Conservation (phyloP, 2,329 filamentous ascomycete genomes). For the Fusarium nelsonii region DNA sequence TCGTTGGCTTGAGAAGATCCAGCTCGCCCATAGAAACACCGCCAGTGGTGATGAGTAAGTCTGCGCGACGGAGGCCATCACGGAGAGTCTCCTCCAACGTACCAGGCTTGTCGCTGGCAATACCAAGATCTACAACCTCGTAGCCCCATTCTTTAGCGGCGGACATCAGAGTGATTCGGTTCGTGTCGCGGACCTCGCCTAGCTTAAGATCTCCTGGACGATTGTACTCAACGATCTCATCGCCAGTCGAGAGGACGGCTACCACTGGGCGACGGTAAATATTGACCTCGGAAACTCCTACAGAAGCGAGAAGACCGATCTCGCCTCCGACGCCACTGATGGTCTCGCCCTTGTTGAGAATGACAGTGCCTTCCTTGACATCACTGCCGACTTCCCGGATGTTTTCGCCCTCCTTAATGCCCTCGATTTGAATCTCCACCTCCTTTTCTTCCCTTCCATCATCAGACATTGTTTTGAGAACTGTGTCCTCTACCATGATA, state of each 20-base stretch:
- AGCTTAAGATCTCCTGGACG: constrained; percentile 71
- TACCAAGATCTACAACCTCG: constrained; percentile 85
- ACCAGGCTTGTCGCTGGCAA: constrained; percentile 79
- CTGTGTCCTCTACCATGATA: constrained; percentile 92
- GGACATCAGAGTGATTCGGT: constrained; percentile 87
- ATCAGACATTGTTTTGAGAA: constrained; percentile 78
- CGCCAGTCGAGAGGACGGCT: constrained; percentile 91
- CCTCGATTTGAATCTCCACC: constrained; percentile 85
- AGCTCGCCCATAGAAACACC: constrained; percentile 98
- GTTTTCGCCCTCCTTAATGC: constrained; percentile 84
- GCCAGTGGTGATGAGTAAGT: constrained; percentile 90
- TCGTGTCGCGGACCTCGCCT: constrained; percentile 94
- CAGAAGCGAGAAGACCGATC: constrained; percentile 87
- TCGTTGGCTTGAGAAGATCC: constrained; percentile 94
- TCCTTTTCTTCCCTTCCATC: constrained; percentile 88
- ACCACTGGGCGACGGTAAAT: constrained; percentile 83
- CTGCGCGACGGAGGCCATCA: constrained; percentile 77
- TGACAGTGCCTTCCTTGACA: constrained; percentile 74
- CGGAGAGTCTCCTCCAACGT: constrained; percentile 83
- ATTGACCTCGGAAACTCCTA: constrained; percentile 77
- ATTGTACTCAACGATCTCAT: constrained; percentile 87
- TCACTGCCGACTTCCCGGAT: constrained; percentile 93
- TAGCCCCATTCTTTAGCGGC: constrained; percentile 81
- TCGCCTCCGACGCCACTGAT: constrained; percentile 91
- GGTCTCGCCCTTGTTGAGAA: constrained; percentile 83